Conservation (phyloP, 2,329 filamentous ascomycete species). For the Proliferodiscus dingleyae region DNA sequence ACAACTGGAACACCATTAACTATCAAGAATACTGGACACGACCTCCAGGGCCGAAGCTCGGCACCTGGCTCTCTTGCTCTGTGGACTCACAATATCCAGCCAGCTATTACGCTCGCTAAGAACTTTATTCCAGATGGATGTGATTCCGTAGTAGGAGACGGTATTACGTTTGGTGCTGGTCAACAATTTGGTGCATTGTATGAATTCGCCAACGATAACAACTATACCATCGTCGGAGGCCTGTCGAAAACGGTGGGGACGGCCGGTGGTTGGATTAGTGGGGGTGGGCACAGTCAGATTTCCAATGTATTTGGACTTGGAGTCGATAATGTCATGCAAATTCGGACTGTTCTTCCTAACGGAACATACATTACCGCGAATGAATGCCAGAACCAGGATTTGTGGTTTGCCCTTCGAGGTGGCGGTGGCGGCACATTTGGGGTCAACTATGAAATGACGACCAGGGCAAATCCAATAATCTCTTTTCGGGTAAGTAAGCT, state of each 20-base stretch:
- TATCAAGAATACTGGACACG: background rate
- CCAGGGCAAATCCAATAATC: no score
- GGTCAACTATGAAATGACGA: no score
- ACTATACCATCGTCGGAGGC: background rate
- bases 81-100: background rate
- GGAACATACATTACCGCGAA: conserved; percentile 47
- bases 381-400: conserved; percentile 46
- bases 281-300: conserved; percentile 55
- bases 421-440: conserved; percentile 57
- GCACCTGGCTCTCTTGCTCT: background rate
- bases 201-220: background rate
- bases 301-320: conserved; percentile 50
- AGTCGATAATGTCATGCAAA: conserved; percentile 55
- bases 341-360: conserved; percentile 48
- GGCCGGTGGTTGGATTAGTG: conserved; percentile 50
- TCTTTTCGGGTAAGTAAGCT: no score
- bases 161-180: background rate
- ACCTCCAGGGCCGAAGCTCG: background rate
- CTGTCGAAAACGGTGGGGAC: background rate
- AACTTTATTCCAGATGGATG: background rate
- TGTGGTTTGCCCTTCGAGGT: conserved; percentile 61
- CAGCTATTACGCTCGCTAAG: background rate
- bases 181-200: background rate
- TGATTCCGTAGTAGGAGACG: background rate
- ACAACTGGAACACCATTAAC: background rate